Evolutionary conservation across 2,329 filamentous ascomycete genomes (phyloP), one percentile per base, ranked within the genome.

Genomic region (Cladosporium sp.): DNA sequence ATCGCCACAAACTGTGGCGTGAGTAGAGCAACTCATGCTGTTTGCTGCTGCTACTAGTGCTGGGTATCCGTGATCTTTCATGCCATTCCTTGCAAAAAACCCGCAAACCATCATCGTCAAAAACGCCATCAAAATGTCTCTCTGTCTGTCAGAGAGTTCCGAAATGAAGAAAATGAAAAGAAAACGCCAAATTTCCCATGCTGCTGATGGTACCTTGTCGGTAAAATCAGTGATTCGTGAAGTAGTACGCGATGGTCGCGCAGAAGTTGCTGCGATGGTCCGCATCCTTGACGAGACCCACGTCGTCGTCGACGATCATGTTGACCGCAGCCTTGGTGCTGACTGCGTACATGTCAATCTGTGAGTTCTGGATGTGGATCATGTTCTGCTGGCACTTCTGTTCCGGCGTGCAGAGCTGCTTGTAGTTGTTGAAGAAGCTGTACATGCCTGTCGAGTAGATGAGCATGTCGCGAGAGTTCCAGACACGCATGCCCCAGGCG

Each of bases 361-460:
- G 70, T 47, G 61, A 67, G 56, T 60, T 63, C 43, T 72, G 68
- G 43, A 77, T 66, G 58, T 67, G 60, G 52, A 76, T 72, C 64
- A 77, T 77, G 64, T 76, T 63, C 56, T 68, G 61, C 65, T 81
- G 78, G 65, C 79, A 82, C 58, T 73, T 69, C 47, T 78, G 61
- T 6, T 60, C 59, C 0, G 61, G 47, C 3, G 79, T 64, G 58
- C 78, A 81, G 12, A 61, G 62, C 59, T 80, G 76, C 29, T 62
- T 62, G 66, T 82, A 83, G 66, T 80, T 75, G 59, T 78, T 71
- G 70, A 82, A 84, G 71, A 82, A 84, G 44, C 69, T 75, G 67
- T 73, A 73, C 76, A 87, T 66, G 71, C 75, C 75, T 1, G 69
- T 64, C 38, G 72, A 70, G 61, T 75, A 76, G 59, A 71, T 67